Percentiles rank a stretch among this genome's conserved stretches.
These are phyloP conservation scores for Cicer pinnatifidum DNA, from an alignment of 306 rosid species.

Conservation along the genomic window DNA sequence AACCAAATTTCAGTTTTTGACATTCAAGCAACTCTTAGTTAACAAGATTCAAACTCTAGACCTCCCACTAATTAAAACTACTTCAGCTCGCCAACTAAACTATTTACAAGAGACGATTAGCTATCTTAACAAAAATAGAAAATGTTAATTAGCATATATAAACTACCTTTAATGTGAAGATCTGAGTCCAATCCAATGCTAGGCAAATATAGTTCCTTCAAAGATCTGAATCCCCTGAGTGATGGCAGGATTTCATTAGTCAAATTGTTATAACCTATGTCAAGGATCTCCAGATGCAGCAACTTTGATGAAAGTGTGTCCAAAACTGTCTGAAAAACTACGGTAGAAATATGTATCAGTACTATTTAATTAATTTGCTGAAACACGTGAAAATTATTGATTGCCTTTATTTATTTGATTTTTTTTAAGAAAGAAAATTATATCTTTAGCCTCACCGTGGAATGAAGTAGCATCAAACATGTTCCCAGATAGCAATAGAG, in stretches of 20 bases:
- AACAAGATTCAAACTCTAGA: too few species aligned
- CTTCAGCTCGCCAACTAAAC: too few species aligned
- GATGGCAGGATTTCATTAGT: neutral
- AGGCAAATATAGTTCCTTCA: conserved; percentile 12
- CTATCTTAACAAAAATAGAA: too few species aligned
- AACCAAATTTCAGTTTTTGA: too few species aligned
- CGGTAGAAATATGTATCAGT: neutral
- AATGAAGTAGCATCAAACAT: neutral
- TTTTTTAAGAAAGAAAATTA: neutral
- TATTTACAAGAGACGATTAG: too few species aligned
- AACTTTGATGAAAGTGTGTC: neutral
- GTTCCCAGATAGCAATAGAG: neutral
- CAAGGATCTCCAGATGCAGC: conserved; percentile 25
- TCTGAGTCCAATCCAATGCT: neutral
- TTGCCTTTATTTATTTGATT: neutral
- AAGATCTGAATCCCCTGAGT: conserved; percentile 28
- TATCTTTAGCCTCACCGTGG: neutral
- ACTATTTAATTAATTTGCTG: neutral
- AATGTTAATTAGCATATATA: neutral
- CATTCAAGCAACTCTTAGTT: too few species aligned
- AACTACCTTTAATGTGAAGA: conserved; percentile 32
- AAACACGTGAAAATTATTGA: neutral
- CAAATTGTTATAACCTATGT: neutral
- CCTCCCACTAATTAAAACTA: too few species aligned
- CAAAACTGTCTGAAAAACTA: neutral